Conservation (phyloP, 768 basidiomycete species). For the Podaxis rugospora region DNA sequence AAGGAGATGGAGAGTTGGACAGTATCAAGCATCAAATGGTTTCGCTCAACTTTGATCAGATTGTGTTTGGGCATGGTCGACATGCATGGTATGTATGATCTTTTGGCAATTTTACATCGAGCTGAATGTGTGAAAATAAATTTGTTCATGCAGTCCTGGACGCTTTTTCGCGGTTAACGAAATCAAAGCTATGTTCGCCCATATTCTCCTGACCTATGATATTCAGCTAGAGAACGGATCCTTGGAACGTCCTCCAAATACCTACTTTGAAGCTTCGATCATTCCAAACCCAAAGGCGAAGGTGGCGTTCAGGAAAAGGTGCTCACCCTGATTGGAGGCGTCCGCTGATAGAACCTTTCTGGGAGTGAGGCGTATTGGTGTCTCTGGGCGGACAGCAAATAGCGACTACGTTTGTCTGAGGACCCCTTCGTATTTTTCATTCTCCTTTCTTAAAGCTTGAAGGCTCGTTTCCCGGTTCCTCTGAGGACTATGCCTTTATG, state of each 20-base stretch:
- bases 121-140: background rate
- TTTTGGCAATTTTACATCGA: background rate
- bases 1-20: conserved; percentile 15
- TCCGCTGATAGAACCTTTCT: too few relatives aligned
- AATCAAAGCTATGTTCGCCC: conserved; percentile 33
- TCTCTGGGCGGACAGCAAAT: too few relatives aligned
- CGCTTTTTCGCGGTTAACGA: conserved; percentile 37
- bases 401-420: too few relatives aligned
- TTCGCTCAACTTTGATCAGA: conserved; percentile 19
- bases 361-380: too few relatives aligned
- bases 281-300: conserved; percentile 1
- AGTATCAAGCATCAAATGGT: conserved; percentile 24
- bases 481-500: too few relatives aligned
- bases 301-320: background rate
- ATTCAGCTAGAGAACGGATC: conserved; percentile 19
- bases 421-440: too few relatives aligned
- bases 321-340: background rate
- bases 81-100: conserved; percentile 20
- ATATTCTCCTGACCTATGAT: conserved; percentile 35
- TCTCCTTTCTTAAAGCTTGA: too few relatives aligned
- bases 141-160: conserved; percentile 25
- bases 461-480: too few relatives aligned
- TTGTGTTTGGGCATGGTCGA: conserved; percentile 28
- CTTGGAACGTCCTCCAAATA: background rate
- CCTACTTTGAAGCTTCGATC: background rate